A percentile compares a stretch with the other conserved stretches of the same genome.
These are phyloP conservation scores for Fusarium udum DNA, from an alignment of 2,329 filamentous ascomycete genomes.

Conservation along the genomic window DNA sequence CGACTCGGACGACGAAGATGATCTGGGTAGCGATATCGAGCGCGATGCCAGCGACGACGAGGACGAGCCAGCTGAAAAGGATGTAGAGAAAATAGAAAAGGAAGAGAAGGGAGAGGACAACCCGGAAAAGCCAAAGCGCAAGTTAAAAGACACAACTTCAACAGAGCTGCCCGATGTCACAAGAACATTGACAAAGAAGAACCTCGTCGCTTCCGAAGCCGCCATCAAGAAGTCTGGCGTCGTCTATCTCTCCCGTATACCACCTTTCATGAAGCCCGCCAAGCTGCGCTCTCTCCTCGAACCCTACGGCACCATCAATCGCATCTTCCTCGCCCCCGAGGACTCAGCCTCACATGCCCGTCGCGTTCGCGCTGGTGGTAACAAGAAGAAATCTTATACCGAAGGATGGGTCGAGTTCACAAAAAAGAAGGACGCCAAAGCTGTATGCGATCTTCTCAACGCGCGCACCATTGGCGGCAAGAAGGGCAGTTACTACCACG, in stretches of 20 bases:
- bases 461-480: constrained; percentile 82
- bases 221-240: constrained; percentile 80
- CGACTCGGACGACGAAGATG: constrained; percentile 51
- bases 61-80: constrained; percentile 45
- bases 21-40: constrained; percentile 51
- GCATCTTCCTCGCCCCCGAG: constrained; percentile 83
- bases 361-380: constrained; percentile 77
- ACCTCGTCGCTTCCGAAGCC: constrained; percentile 71
- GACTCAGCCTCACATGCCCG: constrained; percentile 72
- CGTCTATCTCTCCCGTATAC: constrained; percentile 83
- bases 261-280: constrained; percentile 86
- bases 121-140: constrained; percentile 34
- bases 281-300: constrained; percentile 80
- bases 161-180: constrained; percentile 58
- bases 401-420: constrained; percentile 90
- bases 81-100: constrained; percentile 35
- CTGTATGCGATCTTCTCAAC: constrained; percentile 80
- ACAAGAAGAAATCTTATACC: constrained; percentile 82
- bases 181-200: constrained; percentile 70
- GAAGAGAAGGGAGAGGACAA: constrained; percentile 33
- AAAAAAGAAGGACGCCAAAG: constrained; percentile 78
- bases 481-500: constrained; percentile 83
- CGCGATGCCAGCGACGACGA: constrained; percentile 48
- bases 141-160: constrained; percentile 44
- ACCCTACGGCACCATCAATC: constrained; percentile 78